phyloP scores from a whole-genome alignment of 148 eudicot genomes.

The Drosera capensis region DNA sequence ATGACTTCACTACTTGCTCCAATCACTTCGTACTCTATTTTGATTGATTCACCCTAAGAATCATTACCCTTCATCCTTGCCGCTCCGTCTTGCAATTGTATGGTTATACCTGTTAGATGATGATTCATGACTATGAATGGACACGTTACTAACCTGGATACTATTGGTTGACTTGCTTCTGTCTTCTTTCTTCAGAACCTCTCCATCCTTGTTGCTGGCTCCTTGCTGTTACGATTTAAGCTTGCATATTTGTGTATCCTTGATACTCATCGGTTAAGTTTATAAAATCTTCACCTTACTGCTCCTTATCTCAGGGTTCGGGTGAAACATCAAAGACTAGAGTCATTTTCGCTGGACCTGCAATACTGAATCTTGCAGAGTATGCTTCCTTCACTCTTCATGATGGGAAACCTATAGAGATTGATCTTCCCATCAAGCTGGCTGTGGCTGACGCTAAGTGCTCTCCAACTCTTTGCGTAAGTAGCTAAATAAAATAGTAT shows the following conservation, averaged over 20 bases:
- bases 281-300: not conserved
- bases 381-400: slow-evolving; percentile 4
- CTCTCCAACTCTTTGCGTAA: slow-evolving; percentile 9
- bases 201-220: too few species aligned
- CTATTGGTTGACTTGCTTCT: too few species aligned
- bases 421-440: slow-evolving; percentile 8
- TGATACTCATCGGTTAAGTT: not conserved
- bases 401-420: slow-evolving; percentile 10
- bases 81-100: too few species aligned
- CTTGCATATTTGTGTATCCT: not conserved
- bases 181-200: too few species aligned
- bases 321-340: slow-evolving; percentile 5
- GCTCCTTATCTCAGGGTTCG: slow-evolving; percentile 6
- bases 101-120: too few species aligned
- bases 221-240: too few species aligned
- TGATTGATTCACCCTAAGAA: too few species aligned
- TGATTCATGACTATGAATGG: too few species aligned
- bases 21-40: too few species aligned
- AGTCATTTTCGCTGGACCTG: slow-evolving; percentile 7
- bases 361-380: slow-evolving; percentile 14
- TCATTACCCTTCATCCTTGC: too few species aligned
- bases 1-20: too few species aligned
- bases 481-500: not conserved
- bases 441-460: slow-evolving; percentile 2
- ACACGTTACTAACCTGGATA: too few species aligned